Percentiles rank a stretch among this genome's conserved stretches.
Evolutionary conservation across 2,329 filamentous ascomycete species (phyloP).

Genomic region (Pseudodiploospora longispora): DNA sequence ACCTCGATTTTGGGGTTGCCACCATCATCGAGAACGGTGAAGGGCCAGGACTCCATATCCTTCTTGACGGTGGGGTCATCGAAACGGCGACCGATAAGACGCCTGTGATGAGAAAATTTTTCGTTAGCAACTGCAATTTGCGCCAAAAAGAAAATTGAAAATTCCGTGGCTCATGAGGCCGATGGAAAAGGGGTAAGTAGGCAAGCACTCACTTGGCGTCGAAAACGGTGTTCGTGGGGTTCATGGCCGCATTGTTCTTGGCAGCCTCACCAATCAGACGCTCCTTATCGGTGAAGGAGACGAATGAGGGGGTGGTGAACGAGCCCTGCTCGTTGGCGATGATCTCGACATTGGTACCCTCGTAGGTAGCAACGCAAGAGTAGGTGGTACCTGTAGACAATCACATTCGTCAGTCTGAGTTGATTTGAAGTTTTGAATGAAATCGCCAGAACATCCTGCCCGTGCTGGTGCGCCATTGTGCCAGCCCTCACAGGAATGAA

Average conservation of each 20-base stretch:
- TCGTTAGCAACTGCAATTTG: conserved; percentile 9
- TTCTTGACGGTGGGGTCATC: conserved; percentile 97
- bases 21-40: conserved; percentile 90
- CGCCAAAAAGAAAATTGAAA: not conserved
- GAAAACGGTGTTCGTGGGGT: conserved; percentile 96
- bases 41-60: conserved; percentile 97
- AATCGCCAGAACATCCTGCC: not conserved
- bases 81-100: conserved; percentile 92
- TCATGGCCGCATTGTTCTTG: conserved; percentile 99
- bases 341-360: conserved; percentile 99
- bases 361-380: conserved; percentile 99
- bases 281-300: conserved; percentile 98
- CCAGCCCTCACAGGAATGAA: too few species aligned
- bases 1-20: conserved; percentile 90
- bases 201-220: conserved; percentile 81
- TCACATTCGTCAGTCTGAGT: conserved; percentile 2
- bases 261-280: conserved; percentile 98
- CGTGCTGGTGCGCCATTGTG: too few species aligned
- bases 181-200: not conserved
- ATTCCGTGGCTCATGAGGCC: not conserved
- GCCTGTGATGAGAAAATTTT: conserved; percentile 46
- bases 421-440: not conserved
- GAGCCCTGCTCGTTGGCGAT: conserved; percentile 99
- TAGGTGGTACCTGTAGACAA: conserved; percentile 79
- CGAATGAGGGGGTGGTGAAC: conserved; percentile 98